Evolutionary conservation across 768 basidiomycete genomes (phyloP).

Genomic region (Cystobasidiopsis lactophilus): DNA sequence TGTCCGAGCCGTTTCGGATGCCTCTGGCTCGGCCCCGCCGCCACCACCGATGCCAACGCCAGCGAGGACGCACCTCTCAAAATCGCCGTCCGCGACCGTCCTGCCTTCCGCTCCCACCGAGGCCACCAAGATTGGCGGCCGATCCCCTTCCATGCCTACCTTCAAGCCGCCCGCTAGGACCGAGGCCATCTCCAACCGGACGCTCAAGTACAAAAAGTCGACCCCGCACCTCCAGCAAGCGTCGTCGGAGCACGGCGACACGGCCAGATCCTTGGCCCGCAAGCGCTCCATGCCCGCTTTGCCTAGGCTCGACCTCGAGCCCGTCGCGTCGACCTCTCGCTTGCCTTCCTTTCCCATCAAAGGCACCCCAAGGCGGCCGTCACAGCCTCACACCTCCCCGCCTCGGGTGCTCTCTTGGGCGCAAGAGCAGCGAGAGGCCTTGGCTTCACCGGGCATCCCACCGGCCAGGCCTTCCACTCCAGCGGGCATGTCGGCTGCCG

Average conservation of each 20-base stretch:
- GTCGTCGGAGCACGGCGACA: neutral
- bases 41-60: too few species aligned
- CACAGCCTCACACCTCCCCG: too few species aligned
- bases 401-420: too few species aligned
- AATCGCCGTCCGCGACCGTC: too few species aligned
- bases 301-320: neutral
- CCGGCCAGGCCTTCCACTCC: slow-evolving; percentile 2
- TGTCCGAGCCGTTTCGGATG: too few species aligned
- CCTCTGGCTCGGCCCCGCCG: too few species aligned
- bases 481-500: neutral
- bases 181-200: neutral
- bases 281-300: neutral
- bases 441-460: neutral
- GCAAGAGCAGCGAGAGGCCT: neutral
- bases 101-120: too few species aligned
- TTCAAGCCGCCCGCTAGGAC: too few species aligned
- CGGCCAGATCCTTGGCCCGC: neutral
- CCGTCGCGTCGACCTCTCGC: neutral
- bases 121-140: too few species aligned
- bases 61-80: too few species aligned
- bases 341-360: neutral
- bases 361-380: neutral
- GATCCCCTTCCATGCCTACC: too few species aligned
- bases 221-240: neutral
- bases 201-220: slow-evolving; percentile 1